Evolutionary conservation across 352 stramenopile genomes (phyloP), one percentile per base, ranked within the genome.

Genomic region (Phytopythium mirpurense): DNA sequence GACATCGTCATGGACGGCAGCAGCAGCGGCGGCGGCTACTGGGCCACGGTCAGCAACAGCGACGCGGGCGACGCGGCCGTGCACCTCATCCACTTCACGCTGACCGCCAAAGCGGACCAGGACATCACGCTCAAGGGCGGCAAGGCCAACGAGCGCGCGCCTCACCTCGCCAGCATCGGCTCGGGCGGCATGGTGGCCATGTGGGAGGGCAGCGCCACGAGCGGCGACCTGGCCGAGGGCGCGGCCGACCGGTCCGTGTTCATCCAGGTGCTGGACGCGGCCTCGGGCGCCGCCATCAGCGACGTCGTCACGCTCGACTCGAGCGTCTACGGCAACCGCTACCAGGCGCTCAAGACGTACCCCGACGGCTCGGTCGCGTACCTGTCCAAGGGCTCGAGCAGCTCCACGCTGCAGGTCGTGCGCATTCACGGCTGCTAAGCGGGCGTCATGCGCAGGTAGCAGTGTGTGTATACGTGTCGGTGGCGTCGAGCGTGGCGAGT

Each of bases 1-100:
- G 74, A 82, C 38, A 79, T 85, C 23, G 68, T 82, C 47, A 63
- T 63, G 58, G 65, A 74, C 49, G 26, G 38, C 4, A 37, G 32
- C 14, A 47, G 40, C 12, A 63, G 59, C 3, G 65, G 60, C n/a
- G 65, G 65, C 19, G 76, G 76, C 24, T 83, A 86, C 67, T 86
- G 72, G 72, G 78, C 78, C 24, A 79, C 74, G 1, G 71, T 81
- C 3, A 83, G 69, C 65, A 86, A 83, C 48, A 70, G 72, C 31
- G 46, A 71, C 18, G 68, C 68, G 36, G 53, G 68, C 35, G 73
- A 79, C 47, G 71, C 74, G 38, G 71, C 77, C 49, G 70, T 79
- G 44, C 69, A 86, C 42, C 56, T 86, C 24, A 77, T 86, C 58
- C 72, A 83, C 58, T 81, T 86, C 46, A 62, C 60, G 26, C 67